Evolutionary conservation across 1,284 basidiomycete species (phyloP).

Genomic region (Cutaneotrichosporon daszewskae): DNA sequence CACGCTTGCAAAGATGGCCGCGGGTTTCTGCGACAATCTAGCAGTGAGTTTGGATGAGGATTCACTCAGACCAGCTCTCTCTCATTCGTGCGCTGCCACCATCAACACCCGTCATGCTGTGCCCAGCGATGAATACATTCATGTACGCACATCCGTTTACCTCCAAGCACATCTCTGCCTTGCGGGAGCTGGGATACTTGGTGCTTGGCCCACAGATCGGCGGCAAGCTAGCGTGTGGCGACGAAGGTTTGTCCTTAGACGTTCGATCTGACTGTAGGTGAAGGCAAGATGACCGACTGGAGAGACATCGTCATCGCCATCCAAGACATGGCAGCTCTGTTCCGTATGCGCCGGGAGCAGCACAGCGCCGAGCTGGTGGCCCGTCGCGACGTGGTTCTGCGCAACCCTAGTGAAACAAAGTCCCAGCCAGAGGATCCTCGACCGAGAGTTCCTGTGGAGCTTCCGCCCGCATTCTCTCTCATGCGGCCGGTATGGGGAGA

Average conservation of each 20-base stretch:
- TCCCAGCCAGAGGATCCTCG: too few relatives aligned
- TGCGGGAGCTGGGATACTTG: conserved; percentile 67
- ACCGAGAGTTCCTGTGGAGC: too few relatives aligned
- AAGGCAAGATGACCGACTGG: conserved; percentile 94
- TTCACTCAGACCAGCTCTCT: conserved; percentile 60
- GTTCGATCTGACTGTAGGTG: conserved; percentile 49
- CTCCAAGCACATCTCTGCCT: conserved; percentile 64
- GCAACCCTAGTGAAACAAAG: too few relatives aligned
- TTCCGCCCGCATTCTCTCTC: too few relatives aligned
- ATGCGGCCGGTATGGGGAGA: too few relatives aligned
- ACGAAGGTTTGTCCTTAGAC: too few relatives aligned
- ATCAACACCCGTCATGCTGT: conserved; percentile 74
- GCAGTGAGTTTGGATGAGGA: conserved; percentile 54
- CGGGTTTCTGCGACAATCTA: conserved; percentile 83
- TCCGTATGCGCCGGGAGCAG: conserved; percentile 12
- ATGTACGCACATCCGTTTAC: conserved; percentile 95
- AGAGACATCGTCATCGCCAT: conserved; percentile 45
- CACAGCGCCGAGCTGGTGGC: background rate
- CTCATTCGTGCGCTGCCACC: conserved; percentile 78
- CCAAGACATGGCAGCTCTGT: conserved; percentile 24
- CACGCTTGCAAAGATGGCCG: conserved; percentile 83
- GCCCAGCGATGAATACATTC: conserved; percentile 95
- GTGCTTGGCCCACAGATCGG: conserved; percentile 64
- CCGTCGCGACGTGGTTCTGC: too few relatives aligned
- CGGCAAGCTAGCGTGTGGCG: conserved; percentile 52